Conservation (phyloP, 2,329 filamentous ascomycete genomes). For the Aplosporella prunicola region DNA sequence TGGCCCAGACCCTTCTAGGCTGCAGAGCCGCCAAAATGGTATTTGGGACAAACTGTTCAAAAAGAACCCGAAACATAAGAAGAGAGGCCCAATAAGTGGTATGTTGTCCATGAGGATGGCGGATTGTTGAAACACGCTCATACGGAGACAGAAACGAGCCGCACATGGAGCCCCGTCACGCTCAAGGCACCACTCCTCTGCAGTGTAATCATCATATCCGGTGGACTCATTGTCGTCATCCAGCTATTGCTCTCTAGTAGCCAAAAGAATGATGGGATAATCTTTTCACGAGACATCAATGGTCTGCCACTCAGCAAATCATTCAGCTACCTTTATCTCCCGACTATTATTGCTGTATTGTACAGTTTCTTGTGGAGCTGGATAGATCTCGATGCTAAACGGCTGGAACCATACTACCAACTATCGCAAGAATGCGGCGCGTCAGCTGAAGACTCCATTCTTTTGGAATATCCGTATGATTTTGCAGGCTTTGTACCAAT, state of each 20-base stretch:
- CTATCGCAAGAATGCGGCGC: constrained; percentile 41
- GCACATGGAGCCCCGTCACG: constrained; percentile 32
- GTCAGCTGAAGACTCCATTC: constrained; percentile 35
- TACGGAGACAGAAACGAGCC: too few species aligned
- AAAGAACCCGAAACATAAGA: too few species aligned
- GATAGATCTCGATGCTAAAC: constrained; percentile 50
- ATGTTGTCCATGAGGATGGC: too few species aligned
- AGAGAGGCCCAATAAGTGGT: too few species aligned
- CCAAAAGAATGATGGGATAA: constrained; percentile 32
- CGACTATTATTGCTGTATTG: constrained; percentile 44
- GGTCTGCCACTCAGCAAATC: constrained; percentile 28
- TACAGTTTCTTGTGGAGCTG: constrained; percentile 51
- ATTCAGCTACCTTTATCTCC: constrained; percentile 43
- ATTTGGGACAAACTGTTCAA: too few species aligned
- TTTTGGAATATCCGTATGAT: constrained; percentile 47
- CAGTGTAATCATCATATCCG: constrained; percentile 27
- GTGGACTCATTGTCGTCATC: constrained; percentile 35
- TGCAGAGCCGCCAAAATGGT: too few species aligned
- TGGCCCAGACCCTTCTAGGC: too few species aligned
- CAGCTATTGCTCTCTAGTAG: constrained; percentile 38
- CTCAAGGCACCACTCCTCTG: constrained; percentile 30
- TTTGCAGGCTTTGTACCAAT: constrained; percentile 38
- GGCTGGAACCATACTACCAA: constrained; percentile 53
- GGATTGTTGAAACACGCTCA: too few species aligned
- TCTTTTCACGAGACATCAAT: constrained; percentile 28